These are phyloP conservation scores for Hymenoscyphus albidus DNA, from an alignment of 2,329 filamentous ascomycete species.

Conservation along the genomic window DNA sequence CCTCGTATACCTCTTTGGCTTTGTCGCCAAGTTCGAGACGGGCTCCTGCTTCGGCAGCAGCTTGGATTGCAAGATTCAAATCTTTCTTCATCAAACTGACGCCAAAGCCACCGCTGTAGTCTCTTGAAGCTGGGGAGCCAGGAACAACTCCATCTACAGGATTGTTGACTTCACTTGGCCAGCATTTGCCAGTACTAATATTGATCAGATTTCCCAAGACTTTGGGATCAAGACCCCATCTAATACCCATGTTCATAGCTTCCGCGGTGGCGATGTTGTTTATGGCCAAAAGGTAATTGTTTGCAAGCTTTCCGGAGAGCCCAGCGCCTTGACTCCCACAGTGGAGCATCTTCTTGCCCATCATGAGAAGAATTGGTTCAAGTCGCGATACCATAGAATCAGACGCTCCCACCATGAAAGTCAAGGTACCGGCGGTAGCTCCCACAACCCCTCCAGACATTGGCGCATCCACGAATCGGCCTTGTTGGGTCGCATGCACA, in stretches of 20 bases:
- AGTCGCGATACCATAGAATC: constrained; percentile 58
- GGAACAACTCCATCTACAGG: constrained; percentile 82
- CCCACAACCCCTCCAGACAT: constrained; percentile 97
- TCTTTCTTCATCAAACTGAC: constrained; percentile 80
- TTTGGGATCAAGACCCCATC: constrained; percentile 50
- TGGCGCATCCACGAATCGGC: constrained; percentile 85
- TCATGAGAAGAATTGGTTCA: constrained; percentile 67
- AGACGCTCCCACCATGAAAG: constrained; percentile 88
- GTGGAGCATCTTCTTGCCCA: constrained; percentile 85
- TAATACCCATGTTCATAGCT: constrained; percentile 55
- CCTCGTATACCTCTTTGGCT: constrained; percentile 65
- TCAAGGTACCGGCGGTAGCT: constrained; percentile 79
- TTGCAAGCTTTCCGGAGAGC: constrained; percentile 87
- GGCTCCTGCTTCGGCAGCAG: constrained; percentile 64
- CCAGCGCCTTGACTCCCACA: constrained; percentile 82
- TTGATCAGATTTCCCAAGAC: constrained; percentile 85
- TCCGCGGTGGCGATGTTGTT: constrained; percentile 71
- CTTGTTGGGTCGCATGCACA: constrained; percentile 63
- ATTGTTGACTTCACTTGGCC: constrained; percentile 95
- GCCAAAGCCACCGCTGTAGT: constrained; percentile 75
- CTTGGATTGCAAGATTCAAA: constrained; percentile 66
- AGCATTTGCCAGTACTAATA: constrained; percentile 88
- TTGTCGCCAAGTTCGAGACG: constrained; percentile 60
- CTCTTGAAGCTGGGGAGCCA: constrained; percentile 68
- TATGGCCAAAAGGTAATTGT: constrained; percentile 93